Evolutionary conservation across 352 stramenopile genomes (phyloP), one percentile per base, ranked within the genome.

Genomic region (Pilasporangium apinafurcum): DNA sequence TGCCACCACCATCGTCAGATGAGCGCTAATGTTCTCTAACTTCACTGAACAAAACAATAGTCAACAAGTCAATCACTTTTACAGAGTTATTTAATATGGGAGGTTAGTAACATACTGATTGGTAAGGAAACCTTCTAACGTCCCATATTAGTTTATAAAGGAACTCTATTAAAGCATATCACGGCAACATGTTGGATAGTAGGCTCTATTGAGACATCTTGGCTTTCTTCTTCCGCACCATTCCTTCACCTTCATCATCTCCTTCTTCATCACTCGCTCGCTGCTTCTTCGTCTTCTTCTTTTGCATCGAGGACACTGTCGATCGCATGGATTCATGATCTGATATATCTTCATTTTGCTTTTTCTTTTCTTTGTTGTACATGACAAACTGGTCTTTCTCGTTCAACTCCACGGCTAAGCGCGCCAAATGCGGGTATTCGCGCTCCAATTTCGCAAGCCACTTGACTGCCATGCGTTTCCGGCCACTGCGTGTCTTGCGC

Each of bases 381-480:
- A 98, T 97, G 14, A 83, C 62, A 55, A 92, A 98, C 17, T 79
- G 51, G 73, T 98, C 92, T 7, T 72, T 59, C 29, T 65, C 46
- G 56, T 98, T 98, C 18, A 97, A 61, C 33, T 83, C 65, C 1
- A 70, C 63, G 0, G 92, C 94, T 27, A 83, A 48, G 8, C 61
- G 45, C 2, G 74, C 91, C 17, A 98, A 62, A 32, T 97, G 69
- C 12, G 88, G 83, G 50, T 95, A 83, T 14, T 79, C 27, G 5
- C 77, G 60, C 32, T 86, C 59, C 2, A 99, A 66, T 48, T 83
- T 76, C 18, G 62, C 44, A 17, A 98, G 68, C 91, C 92, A 98
- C 56, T 96, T 97, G 37, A 86, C 88, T 1, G 95, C 88, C 93
- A 98, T 98, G 36, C 87, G 87, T 54, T 96, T 97, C 46, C 95